Base-by-base conservation (phyloP, 371 early-diverging fungal genomes). In the Thermomucor indicae-seudaticae region DNA sequence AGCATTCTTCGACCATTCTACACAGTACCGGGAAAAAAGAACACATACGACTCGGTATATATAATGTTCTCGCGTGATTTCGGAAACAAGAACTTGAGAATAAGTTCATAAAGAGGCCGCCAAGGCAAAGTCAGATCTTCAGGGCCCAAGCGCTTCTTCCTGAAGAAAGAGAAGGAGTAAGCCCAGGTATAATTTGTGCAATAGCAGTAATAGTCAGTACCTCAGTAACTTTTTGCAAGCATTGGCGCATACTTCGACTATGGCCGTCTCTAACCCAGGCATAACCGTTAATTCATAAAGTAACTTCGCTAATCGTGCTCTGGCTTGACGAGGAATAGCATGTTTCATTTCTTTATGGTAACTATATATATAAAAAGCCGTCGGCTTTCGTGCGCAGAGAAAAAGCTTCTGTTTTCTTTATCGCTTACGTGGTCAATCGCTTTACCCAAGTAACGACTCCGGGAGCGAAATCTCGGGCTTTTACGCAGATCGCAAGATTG, bases 341-440 rank as follows among this genome's bases (percentile, higher is more conserved):
- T 86, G 81, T 39, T 86, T 84, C 52, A 89, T 65, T 47, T 85
- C 86, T 30, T 85, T n/a, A n/a, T n/a, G 62, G 47, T 83, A 84
- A 41, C 83, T 81, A 60, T 3, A 38, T 32, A 12, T 4, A 17
- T 16, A 47, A 31, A 34, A 31, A 34, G 14, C 34, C 25, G 42
- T 16, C 11, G 23, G 5, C 22, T 24, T 24, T 19, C 14, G 17
- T 42, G 14, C 42, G 6, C 23, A 32, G 7, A 44, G 6, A 16
- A 20, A 5, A 10, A 43, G n/a, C n/a, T 27, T 12, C 39, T 39
- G 29, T n/a, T 10, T 45, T 43, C 0, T 6, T 4, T 23, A 30
- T 30, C 2, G 4, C 25, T 17, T 73, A 85, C 85, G 70, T 70
- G 43, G 64, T 66, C 29, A 85, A 51, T 19, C 75, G 76, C 57